A percentile compares a stretch with the other conserved stretches of the same genome.
phyloP scores from a whole-genome alignment of 2,329 filamentous ascomycete species.

The Claviceps humidiphila region DNA sequence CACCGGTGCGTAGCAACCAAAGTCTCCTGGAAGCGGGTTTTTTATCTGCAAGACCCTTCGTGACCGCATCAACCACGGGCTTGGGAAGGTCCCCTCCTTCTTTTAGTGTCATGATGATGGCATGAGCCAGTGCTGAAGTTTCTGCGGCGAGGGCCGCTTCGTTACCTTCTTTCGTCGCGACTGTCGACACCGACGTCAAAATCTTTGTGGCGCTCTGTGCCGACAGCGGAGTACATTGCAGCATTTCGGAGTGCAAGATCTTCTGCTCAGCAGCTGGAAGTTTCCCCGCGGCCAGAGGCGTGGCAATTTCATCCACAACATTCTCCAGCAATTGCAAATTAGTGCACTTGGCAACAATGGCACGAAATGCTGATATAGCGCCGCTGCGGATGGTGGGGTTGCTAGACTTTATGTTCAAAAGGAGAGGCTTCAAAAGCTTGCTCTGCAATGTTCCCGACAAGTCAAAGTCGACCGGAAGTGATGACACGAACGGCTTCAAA shows the following conservation, averaged over 20 bases:
- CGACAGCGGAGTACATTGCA: constrained; percentile 51
- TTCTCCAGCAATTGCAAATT: constrained; percentile 48
- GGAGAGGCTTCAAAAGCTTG: constrained; percentile 69
- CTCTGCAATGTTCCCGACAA: constrained; percentile 59
- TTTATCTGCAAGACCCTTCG: constrained; percentile 79
- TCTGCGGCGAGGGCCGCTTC: constrained; percentile 70
- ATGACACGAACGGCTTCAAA: constrained; percentile 56
- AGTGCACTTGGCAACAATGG: constrained; percentile 48
- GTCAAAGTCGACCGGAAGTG: constrained; percentile 59
- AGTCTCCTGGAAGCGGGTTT: constrained; percentile 61
- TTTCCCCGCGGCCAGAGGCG: constrained; percentile 71
- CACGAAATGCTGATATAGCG: constrained; percentile 59
- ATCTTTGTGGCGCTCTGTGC: constrained; percentile 52
- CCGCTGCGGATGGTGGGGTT: constrained; percentile 66
- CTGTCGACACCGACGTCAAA: constrained; percentile 48
- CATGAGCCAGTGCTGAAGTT: constrained; percentile 55
- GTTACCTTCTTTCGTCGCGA: constrained; percentile 76
- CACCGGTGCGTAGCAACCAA: constrained; percentile 66
- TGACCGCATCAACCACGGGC: constrained; percentile 53
- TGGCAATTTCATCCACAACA: constrained; percentile 64
- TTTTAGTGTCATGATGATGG: constrained; percentile 49
- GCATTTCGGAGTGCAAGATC: constrained; percentile 67
- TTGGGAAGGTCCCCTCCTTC: constrained; percentile 50
- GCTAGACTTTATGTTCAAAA: constrained; percentile 86
- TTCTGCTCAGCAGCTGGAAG: constrained; percentile 76